Percentiles rank a stretch among this genome's conserved stretches.
Evolutionary conservation across 768 basidiomycete genomes (phyloP).

Genomic region (Boletus rubescentipes): DNA sequence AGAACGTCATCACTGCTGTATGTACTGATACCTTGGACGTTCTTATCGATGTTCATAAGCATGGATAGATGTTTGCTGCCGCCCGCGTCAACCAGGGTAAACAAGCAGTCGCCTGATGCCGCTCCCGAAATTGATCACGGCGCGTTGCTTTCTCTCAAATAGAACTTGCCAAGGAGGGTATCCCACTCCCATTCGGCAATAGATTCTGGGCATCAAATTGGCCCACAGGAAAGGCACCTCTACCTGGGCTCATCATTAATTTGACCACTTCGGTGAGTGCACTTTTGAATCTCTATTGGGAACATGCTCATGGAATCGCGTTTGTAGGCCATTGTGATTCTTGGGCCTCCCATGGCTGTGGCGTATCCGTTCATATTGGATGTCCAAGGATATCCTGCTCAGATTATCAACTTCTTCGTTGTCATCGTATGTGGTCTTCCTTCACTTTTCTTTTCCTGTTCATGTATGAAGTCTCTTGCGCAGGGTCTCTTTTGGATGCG

Average conservation of each 20-base stretch:
- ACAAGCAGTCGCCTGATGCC: neutral
- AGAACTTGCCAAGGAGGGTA: constrained; percentile 63
- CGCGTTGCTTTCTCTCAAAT: neutral
- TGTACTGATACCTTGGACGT: neutral
- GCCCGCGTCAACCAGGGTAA: constrained; percentile 51
- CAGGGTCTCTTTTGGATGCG: constrained; percentile 58
- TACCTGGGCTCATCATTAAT: constrained; percentile 56
- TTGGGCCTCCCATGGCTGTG: constrained; percentile 51
- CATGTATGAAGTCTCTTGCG: neutral
- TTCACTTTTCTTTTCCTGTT: no score
- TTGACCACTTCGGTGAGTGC: constrained; percentile 48
- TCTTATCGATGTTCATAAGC: neutral
- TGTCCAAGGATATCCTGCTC: constrained; percentile 47
- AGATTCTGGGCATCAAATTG: constrained; percentile 62
- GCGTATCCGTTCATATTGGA: constrained; percentile 65
- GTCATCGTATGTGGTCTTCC: constrained; percentile 41
- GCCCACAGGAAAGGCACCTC: constrained; percentile 56
- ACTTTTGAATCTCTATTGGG: neutral
- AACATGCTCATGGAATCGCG: neutral
- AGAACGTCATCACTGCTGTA: constrained; percentile 33
- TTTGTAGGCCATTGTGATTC: constrained; percentile 49
- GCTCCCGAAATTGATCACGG: neutral
- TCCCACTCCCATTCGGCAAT: constrained; percentile 60
- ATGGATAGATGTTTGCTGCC: constrained; percentile 44
- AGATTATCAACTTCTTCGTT: constrained; percentile 58